Percentiles rank a stretch among this genome's conserved stretches.
Conservation (phyloP, 2,329 filamentous ascomycete species). For the Pyricularia pennisetigena region DNA sequence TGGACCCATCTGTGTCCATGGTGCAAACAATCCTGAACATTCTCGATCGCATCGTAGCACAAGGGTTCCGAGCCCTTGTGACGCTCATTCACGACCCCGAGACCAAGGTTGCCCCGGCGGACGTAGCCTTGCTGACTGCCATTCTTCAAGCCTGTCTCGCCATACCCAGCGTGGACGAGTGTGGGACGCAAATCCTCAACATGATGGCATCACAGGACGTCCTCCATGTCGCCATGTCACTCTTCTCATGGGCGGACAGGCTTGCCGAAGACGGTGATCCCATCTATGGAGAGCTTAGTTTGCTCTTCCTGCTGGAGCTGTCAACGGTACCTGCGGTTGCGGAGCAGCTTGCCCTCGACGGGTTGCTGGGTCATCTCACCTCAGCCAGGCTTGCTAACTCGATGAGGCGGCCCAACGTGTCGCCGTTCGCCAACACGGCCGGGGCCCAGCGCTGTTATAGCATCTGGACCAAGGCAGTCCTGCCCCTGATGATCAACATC, state of each 20-base stretch:
- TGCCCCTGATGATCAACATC: constrained; percentile 83
- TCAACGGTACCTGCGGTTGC: constrained; percentile 73
- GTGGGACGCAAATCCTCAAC: constrained; percentile 60
- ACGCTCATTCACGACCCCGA: constrained; percentile 71
- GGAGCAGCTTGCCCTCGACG: constrained; percentile 83
- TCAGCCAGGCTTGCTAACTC: constrained; percentile 71
- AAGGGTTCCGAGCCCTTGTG: constrained; percentile 74
- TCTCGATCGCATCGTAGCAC: constrained; percentile 66
- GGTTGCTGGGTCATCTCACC: constrained; percentile 68
- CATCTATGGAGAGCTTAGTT: constrained; percentile 84
- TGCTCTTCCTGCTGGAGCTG: constrained; percentile 80
- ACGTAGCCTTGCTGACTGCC: constrained; percentile 79
- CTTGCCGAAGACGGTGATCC: constrained; percentile 67
- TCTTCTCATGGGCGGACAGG: constrained; percentile 91
- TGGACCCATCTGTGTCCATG: constrained; percentile 28
- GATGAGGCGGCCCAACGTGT: constrained; percentile 61
- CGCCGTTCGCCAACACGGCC: constrained; percentile 66
- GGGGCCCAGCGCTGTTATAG: constrained; percentile 66
- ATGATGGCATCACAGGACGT: constrained; percentile 63
- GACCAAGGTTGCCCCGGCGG: constrained; percentile 56
- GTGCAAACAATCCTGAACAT: constrained; percentile 66
- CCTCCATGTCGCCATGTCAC: constrained; percentile 69
- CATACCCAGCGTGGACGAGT: constrained; percentile 65
- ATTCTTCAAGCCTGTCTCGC: constrained; percentile 77
- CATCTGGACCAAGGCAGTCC: constrained; percentile 81